A percentile compares a stretch with the other conserved stretches of the same genome.
phyloP scores from a whole-genome alignment of 2,329 filamentous ascomycete genomes.

The Ophiostoma pallidulum region DNA sequence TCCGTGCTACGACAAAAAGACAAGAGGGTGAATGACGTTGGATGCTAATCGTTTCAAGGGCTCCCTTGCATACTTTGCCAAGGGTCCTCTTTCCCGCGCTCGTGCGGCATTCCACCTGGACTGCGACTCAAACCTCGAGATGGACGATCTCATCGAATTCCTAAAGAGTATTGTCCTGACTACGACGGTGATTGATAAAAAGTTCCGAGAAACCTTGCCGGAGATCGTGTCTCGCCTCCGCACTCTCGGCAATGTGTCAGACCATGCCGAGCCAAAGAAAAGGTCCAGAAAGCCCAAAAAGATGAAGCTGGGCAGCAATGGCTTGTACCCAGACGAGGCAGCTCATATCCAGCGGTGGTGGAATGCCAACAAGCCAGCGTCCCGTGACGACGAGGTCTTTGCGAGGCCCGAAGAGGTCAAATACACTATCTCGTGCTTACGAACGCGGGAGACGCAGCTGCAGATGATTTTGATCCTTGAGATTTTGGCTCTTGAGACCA shows the following conservation, averaged over 20 bases:
- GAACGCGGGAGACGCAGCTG: constrained; percentile 67
- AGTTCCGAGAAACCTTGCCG: constrained; percentile 64
- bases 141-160: constrained; percentile 56
- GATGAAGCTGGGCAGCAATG: constrained; percentile 57
- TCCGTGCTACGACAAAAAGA: too few species aligned
- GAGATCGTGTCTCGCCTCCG: constrained; percentile 48
- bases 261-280: constrained; percentile 29
- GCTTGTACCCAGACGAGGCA: constrained; percentile 59
- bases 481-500: constrained; percentile 57
- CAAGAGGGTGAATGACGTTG: too few species aligned
- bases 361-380: constrained; percentile 45
- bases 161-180: constrained; percentile 59
- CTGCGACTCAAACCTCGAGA: constrained; percentile 49
- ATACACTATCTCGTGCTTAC: constrained; percentile 54
- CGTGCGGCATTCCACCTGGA: constrained; percentile 60
- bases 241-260: constrained; percentile 47
- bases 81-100: constrained; percentile 68
- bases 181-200: constrained; percentile 63
- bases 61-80: constrained; percentile 74
- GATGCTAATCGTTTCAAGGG: constrained; percentile 38
- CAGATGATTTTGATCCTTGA: constrained; percentile 75
- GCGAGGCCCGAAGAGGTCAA: constrained; percentile 45
- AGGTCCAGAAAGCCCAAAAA: constrained; percentile 49
- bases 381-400: constrained; percentile 36
- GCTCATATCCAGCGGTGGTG: constrained; percentile 62